These are phyloP conservation scores for Lachancea fermentati DNA, from an alignment of 805 yeast species.

Conservation along the genomic window DNA sequence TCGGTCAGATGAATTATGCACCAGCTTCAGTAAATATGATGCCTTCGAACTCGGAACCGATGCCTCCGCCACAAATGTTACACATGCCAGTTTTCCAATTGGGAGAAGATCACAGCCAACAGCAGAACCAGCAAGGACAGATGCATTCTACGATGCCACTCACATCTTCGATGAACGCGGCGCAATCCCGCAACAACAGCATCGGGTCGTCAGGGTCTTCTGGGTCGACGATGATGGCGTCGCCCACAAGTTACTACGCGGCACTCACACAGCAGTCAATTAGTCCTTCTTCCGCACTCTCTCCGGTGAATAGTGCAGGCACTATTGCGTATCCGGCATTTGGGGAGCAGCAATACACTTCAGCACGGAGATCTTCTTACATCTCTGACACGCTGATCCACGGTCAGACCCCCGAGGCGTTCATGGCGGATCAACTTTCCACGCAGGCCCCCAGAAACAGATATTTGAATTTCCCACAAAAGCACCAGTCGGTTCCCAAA, in stretches of 20 bases:
- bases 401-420: constrained; percentile 11
- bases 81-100: constrained; percentile 6
- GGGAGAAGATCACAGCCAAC: constrained; percentile 8
- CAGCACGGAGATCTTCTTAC: constrained; percentile 67
- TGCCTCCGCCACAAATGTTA: constrained; percentile 3
- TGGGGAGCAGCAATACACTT: constrained; percentile 25
- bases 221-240: constrained; percentile 6
- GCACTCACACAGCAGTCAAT: constrained; percentile 11
- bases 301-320: constrained; percentile 12
- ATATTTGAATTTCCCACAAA: constrained; percentile 1
- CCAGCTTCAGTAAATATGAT: constrained; percentile 16
- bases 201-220: constrained; percentile 10
- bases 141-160: constrained; percentile 1
- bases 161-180: constrained; percentile 5
- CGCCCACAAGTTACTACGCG: constrained; percentile 12
- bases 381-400: constrained; percentile 59
- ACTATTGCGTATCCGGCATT: constrained; percentile 4
- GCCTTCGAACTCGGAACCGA: constrained; percentile 23
- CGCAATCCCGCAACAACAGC: constrained; percentile 9
- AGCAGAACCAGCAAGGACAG: not conserved
- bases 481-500: constrained; percentile 7
- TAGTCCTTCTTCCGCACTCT: constrained; percentile 9
- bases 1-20: constrained; percentile 2
- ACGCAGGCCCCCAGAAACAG: constrained; percentile 4
- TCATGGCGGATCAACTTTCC: constrained; percentile 8